A percentile compares a stretch with the other conserved stretches of the same genome.
Evolutionary conservation across 257 asterid genomes (phyloP).

Genomic region (Nyctanthes arbortristis): DNA sequence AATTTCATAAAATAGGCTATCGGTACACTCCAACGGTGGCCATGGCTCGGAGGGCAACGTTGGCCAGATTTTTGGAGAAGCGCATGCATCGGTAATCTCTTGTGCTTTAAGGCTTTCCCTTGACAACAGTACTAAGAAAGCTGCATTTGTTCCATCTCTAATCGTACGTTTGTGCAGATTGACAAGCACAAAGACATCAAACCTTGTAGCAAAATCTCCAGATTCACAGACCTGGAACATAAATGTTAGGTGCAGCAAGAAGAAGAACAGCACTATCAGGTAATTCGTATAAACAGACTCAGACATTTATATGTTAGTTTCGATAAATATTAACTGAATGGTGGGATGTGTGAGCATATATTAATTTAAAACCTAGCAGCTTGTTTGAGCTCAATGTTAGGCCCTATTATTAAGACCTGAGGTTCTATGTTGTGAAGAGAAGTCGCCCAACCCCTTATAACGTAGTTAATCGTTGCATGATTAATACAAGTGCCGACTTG

Average conservation of each 20-base stretch:
- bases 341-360: too few relatives aligned
- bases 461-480: too few relatives aligned
- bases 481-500: neutral
- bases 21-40: constrained; percentile 46
- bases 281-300: too few relatives aligned
- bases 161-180: constrained; percentile 15
- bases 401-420: too few relatives aligned
- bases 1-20: neutral
- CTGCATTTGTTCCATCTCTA: neutral
- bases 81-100: constrained; percentile 41
- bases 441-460: too few relatives aligned
- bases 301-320: too few relatives aligned
- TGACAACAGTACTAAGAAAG: neutral
- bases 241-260: constrained; percentile 1
- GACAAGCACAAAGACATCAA: constrained; percentile 28
- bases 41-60: constrained; percentile 61
- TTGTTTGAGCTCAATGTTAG: too few relatives aligned
- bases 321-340: too few relatives aligned
- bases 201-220: constrained; percentile 17
- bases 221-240: constrained; percentile 12
- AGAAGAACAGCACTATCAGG: neutral
- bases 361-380: too few relatives aligned
- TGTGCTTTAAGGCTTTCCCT: neutral
- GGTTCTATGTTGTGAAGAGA: too few relatives aligned
- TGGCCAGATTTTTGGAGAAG: constrained; percentile 65